These are phyloP conservation scores for Cladophialophora carrionii DNA, from an alignment of 2,329 filamentous ascomycete genomes.

Conservation along the genomic window DNA sequence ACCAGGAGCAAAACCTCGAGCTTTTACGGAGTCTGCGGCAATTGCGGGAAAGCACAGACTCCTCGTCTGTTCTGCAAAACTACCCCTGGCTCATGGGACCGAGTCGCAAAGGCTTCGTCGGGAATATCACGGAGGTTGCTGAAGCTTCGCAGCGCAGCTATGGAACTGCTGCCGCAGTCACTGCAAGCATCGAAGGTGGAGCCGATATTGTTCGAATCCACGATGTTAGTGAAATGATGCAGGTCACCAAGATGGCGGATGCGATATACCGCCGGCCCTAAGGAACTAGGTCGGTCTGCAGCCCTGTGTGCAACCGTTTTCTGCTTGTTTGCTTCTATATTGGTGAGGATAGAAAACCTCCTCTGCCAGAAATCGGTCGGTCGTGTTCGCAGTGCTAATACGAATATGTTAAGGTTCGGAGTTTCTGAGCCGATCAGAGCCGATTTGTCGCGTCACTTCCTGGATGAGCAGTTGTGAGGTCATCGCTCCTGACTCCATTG, in stretches of 20 bases:
- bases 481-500: constrained; percentile 11
- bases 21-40: constrained; percentile 70
- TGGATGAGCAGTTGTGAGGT: constrained; percentile 18
- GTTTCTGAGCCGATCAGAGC: background rate
- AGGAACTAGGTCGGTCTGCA: background rate
- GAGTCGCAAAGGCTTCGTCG: constrained; percentile 88
- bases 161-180: constrained; percentile 87
- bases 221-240: constrained; percentile 82
- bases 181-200: constrained; percentile 81
- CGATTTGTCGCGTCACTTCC: background rate
- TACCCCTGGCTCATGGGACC: constrained; percentile 88
- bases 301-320: background rate
- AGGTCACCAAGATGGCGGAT: constrained; percentile 85
- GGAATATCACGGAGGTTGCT: constrained; percentile 74
- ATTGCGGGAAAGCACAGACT: constrained; percentile 66
- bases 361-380: too few species aligned
- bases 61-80: constrained; percentile 63
- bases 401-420: background rate
- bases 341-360: background rate
- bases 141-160: constrained; percentile 71
- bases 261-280: constrained; percentile 71
- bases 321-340: background rate
- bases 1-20: constrained; percentile 75
- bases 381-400: background rate
- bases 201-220: constrained; percentile 93